Evolutionary conservation across 768 basidiomycete species (phyloP).

Genomic region (Strobilomyces dryophilus): DNA sequence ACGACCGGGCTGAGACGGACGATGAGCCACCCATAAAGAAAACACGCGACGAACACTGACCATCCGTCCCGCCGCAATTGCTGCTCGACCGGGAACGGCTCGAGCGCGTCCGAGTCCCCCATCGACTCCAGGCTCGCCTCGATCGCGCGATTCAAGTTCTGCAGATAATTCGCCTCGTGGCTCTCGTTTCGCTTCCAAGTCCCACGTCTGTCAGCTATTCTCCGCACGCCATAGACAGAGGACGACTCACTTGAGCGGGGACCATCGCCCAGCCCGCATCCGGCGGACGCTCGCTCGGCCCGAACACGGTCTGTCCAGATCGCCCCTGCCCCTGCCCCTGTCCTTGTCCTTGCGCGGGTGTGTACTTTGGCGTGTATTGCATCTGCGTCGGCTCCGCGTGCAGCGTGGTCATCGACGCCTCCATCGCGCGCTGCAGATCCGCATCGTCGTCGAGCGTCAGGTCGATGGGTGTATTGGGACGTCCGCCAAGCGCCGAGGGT

Average conservation of each 20-base stretch:
- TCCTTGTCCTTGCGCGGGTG: conserved; percentile 1
- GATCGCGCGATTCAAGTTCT: conserved; percentile 64
- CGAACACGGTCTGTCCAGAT: conserved; percentile 41
- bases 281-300: conserved; percentile 57
- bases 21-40: background rate
- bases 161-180: conserved; percentile 50
- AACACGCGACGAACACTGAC: conserved; percentile 34
- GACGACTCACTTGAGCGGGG: conserved; percentile 51
- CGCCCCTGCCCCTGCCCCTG: conserved; percentile 22
- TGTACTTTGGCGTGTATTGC: conserved; percentile 21
- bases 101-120: conserved; percentile 48
- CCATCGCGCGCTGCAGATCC: conserved; percentile 47
- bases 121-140: conserved; percentile 57
- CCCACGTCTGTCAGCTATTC: background rate
- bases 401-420: conserved; percentile 47
- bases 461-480: conserved; percentile 45
- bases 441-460: conserved; percentile 56
- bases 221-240: background rate
- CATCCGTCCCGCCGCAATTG: conserved; percentile 53
- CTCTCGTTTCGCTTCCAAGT: conserved; percentile 28
- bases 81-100: conserved; percentile 49
- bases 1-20: conserved; percentile 56
- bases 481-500: conserved; percentile 4
- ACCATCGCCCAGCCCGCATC: conserved; percentile 70
- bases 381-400: conserved; percentile 17